Evolutionary conservation across 2,329 filamentous ascomycete genomes (phyloP), one percentile per base, ranked within the genome.

Genomic region (Parasarocladium wereldwijsianum): DNA sequence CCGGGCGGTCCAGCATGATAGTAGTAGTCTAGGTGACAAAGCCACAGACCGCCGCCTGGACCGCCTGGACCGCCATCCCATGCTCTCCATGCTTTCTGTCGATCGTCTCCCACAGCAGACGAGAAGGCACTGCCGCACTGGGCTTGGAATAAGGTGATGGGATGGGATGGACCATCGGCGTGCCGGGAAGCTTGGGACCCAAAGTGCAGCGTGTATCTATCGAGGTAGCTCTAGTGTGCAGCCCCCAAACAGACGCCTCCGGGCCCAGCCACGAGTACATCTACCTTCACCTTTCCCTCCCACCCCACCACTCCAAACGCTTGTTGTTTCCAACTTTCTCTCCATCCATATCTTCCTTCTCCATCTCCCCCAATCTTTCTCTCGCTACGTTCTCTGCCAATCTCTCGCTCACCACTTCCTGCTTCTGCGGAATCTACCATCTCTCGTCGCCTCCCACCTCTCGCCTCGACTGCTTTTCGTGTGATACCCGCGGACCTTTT

Each of bases 191-290:
- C n/a, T n/a, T n/a, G n/a, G n/a, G n/a, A n/a, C n/a, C n/a, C n/a
- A n/a, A n/a, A n/a, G n/a, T n/a, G n/a, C n/a, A n/a, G n/a, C n/a
- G n/a, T n/a, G n/a, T n/a, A n/a, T n/a, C n/a, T n/a, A n/a, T n/a
- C n/a, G n/a, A n/a, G n/a, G n/a, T n/a, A n/a, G n/a, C n/a, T n/a
- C n/a, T n/a, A n/a, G n/a, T n/a, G n/a, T n/a, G n/a, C n/a, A n/a
- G n/a, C n/a, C n/a, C n/a, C n/a, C n/a, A n/a, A n/a, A n/a, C n/a
- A n/a, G n/a, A n/a, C n/a, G n/a, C n/a, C n/a, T n/a, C n/a, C n/a
- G n/a, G n/a, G n/a, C n/a, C n/a, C 28, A 30, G 19, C 28, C 17
- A 24, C 28, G 24, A 24, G 28, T 30, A 30, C 28, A 30, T 30
- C 20, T 24, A 30, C 28, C 28, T 21, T 30, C 28, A 21, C 4